A percentile compares a stretch with the other conserved stretches of the same genome.
Conservation (phyloP, 176 grass and related monocot genomes). For the Urochloa ruziziensis region DNA sequence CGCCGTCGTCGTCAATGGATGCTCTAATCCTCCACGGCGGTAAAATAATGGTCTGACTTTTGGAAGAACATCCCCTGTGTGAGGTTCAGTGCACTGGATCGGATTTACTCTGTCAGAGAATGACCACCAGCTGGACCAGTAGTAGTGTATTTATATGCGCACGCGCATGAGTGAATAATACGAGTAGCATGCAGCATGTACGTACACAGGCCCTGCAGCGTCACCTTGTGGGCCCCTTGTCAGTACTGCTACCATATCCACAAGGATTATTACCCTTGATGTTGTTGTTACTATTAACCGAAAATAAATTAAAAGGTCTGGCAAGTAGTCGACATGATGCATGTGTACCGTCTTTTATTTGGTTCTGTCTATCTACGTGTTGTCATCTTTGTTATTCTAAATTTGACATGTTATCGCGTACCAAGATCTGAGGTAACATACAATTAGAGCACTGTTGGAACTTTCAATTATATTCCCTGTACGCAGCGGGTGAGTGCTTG, state of each 20-base stretch:
- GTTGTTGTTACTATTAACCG: too few species aligned
- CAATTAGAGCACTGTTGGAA: not conserved
- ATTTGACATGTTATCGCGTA: too few species aligned
- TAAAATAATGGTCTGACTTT: conserved; percentile 24
- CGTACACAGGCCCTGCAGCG: not conserved
- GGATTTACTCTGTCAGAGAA: conserved; percentile 38
- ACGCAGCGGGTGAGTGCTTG: too few species aligned
- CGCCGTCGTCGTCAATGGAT: not conserved
- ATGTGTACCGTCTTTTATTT: too few species aligned
- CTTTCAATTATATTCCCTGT: not conserved
- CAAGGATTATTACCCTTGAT: not conserved
- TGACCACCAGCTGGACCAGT: not conserved
- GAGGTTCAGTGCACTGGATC: not conserved
- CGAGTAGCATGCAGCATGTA: not conserved
- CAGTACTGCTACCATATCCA: not conserved
- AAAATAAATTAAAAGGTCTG: too few species aligned
- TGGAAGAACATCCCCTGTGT: conserved; percentile 20
- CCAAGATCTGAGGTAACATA: too few species aligned
- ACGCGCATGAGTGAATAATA: too few species aligned
- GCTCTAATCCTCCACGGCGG: too few species aligned
- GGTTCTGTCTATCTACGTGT: too few species aligned
- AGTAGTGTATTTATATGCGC: not conserved
- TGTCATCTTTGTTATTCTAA: too few species aligned
- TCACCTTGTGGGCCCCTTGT: not conserved
- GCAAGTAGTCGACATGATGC: too few species aligned